Base-by-base conservation (phyloP, 129 eudicot species). In the Flaveria sonorensis region DNA sequence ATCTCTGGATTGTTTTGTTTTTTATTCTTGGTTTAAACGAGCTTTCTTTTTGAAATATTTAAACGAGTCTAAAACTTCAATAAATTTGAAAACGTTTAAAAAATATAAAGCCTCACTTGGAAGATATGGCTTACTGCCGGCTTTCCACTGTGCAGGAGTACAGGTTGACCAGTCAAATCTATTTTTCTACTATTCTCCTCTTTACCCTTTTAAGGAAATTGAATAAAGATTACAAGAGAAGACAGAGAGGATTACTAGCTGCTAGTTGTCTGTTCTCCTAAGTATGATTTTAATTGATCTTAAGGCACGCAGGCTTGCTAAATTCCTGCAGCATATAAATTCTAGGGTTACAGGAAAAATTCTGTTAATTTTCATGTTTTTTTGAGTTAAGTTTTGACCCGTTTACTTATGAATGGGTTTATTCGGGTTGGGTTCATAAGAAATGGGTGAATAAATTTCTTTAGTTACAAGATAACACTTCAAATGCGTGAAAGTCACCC, bases 131-230 rank as follows among this genome's bases (percentile, higher is more conserved):
- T 92, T 89, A 89, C 91, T 81, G 87, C 88, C 84, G 81, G 86
- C 88, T 92, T 89, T 85, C 89, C 91, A 78, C 95, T 89, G 93
- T 92, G 96, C 97, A 92, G 97, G 96, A 78, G 86, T 84, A 86
- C 91, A 88, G 92, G 96, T 88, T 85, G 90, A 76, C 84, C 50
- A 86, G 82, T 79, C 88, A 82, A 81, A 84, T 64, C 80, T 69
- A 12, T 71, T 79, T 83, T 76, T 77, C 79, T 81, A 57, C 81
- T 73, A 83, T 81, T 75, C 75, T 80, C 76, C 47, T 71, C 81
- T 81, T 53, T 75, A 77, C 81, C 78, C 73, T 18, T 70, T 59
- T 77, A 77, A 77, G 86, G 77, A 78, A 69, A 42, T 66, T 62
- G 80, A 81, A 46, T 20, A 71, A 57, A 70, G 73, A 69, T 77